phyloP scores from a whole-genome alignment of 352 stramenopile species.

The Phytophthora ohioensis region DNA sequence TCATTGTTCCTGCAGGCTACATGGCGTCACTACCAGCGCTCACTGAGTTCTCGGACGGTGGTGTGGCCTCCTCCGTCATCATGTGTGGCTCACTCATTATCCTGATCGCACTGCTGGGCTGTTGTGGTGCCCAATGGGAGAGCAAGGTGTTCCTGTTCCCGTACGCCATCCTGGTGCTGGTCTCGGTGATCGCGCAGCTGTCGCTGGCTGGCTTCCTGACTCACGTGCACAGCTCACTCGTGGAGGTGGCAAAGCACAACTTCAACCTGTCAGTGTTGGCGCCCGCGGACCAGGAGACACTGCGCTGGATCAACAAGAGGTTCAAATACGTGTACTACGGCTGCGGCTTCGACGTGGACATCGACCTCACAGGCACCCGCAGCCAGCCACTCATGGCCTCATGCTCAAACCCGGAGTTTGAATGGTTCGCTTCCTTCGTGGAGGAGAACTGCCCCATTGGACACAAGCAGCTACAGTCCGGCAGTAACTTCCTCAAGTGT shows the following conservation, averaged over 20 bases:
- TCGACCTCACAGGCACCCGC: constrained; percentile 54
- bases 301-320: constrained; percentile 80
- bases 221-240: constrained; percentile 79
- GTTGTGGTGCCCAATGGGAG: constrained; percentile 86
- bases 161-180: constrained; percentile 79
- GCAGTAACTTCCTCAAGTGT: constrained; percentile 78
- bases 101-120: constrained; percentile 78
- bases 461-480: constrained; percentile 53
- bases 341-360: constrained; percentile 73
- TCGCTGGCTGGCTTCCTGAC: constrained; percentile 84
- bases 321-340: constrained; percentile 82
- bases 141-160: constrained; percentile 89
- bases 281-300: constrained; percentile 63
- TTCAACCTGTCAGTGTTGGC: constrained; percentile 75
- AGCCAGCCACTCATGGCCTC: constrained; percentile 54
- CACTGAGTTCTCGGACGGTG: constrained; percentile 83
- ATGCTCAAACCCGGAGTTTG: constrained; percentile 65
- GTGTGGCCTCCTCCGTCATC: constrained; percentile 82
- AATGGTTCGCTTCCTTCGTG: constrained; percentile 81
- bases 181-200: constrained; percentile 83
- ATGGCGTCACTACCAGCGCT: constrained; percentile 84
- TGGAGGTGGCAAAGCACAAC: constrained; percentile 68
- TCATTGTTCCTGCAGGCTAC: constrained; percentile 56
- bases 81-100: constrained; percentile 83
- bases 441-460: constrained; percentile 78